phyloP scores from a whole-genome alignment of 495 filamentous ascomycete species.

The Tuber microsphaerosporum region DNA sequence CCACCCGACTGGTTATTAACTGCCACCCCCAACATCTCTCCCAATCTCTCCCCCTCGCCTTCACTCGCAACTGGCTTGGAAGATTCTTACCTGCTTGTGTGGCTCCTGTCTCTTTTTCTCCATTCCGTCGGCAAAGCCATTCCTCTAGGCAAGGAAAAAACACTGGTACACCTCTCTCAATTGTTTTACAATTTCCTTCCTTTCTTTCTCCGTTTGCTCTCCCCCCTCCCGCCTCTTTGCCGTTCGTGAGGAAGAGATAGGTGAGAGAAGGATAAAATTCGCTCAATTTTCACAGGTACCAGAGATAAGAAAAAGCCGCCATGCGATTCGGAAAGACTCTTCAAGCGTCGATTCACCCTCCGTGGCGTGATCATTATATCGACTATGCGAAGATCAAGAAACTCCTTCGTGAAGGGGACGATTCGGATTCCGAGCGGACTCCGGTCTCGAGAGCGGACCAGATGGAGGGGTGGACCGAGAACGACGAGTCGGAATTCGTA shows the following conservation, averaged over 20 bases:
- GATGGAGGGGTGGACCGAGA: constrained; percentile 69
- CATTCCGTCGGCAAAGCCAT: neutral
- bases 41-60: neutral
- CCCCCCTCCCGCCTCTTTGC: neutral
- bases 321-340: constrained; percentile 95
- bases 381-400: constrained; percentile 89
- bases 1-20: constrained; percentile 2
- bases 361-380: constrained; percentile 90
- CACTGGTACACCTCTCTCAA: neutral
- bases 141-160: neutral
- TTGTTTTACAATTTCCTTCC: neutral
- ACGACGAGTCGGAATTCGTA: constrained; percentile 89
- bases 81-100: neutral
- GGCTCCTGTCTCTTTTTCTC: neutral
- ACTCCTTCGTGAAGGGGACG: constrained; percentile 72
- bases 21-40: neutral
- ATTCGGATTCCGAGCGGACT: constrained; percentile 41
- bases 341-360: constrained; percentile 66
- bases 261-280: neutral
- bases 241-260: neutral
- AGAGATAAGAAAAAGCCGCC: constrained; percentile 26
- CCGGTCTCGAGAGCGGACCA: constrained; percentile 42
- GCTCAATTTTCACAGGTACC: neutral
- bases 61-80: neutral
- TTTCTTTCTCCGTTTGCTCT: neutral